Evolutionary conservation across 768 basidiomycete genomes (phyloP).

Genomic region (Leccinum uliginosum): DNA sequence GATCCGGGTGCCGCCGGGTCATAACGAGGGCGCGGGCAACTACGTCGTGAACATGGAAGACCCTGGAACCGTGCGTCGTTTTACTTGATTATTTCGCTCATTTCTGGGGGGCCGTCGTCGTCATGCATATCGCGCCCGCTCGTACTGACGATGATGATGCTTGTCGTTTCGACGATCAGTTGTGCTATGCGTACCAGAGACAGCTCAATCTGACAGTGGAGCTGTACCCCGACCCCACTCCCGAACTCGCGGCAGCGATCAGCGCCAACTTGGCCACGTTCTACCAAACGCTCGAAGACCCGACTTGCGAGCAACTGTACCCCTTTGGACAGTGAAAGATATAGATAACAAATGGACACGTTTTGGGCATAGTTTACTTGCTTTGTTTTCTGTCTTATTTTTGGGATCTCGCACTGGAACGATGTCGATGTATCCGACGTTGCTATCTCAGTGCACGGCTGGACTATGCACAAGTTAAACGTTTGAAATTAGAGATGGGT

Average conservation of each 20-base stretch:
- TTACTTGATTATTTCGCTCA: not conserved
- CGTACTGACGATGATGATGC: conserved; percentile 3
- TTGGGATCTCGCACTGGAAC: not conserved
- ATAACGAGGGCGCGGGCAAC: conserved; percentile 16
- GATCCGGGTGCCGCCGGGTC: conserved; percentile 12
- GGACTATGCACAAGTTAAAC: not conserved
- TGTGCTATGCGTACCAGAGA: conserved; percentile 18
- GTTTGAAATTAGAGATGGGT: not conserved
- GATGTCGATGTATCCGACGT: not conserved
- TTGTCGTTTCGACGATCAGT: not conserved
- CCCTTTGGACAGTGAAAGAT: conserved; percentile 11
- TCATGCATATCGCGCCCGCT: not conserved
- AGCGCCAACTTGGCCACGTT: conserved; percentile 18
- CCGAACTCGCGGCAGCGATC: conserved; percentile 20
- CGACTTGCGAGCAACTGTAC: conserved; percentile 13
- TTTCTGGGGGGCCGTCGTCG: no score
- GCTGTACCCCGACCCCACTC: conserved; percentile 21
- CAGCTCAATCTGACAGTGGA: conserved; percentile 17
- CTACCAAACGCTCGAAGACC: conserved; percentile 7
- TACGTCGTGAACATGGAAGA: conserved; percentile 12
- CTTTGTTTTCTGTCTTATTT: not conserved
- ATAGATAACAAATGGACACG: not conserved
- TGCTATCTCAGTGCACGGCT: not conserved
- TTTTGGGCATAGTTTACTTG: not conserved
- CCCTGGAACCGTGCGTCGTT: conserved; percentile 10